Evolutionary conservation across 2,329 filamentous ascomycete genomes (phyloP), one percentile per base, ranked within the genome.

Genomic region (Moelleriella libera): DNA sequence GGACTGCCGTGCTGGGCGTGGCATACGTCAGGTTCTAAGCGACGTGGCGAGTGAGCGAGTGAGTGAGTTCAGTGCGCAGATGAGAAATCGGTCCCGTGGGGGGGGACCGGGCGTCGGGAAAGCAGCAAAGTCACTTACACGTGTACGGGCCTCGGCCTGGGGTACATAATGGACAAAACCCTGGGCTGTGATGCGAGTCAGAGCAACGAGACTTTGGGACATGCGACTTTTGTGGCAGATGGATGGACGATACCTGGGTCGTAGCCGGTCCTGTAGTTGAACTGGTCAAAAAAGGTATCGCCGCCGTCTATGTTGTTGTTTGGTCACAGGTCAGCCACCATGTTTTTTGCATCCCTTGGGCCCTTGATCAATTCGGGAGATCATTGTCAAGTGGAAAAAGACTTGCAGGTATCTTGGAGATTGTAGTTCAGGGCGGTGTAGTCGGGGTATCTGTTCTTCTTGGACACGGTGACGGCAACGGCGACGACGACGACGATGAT

Each of bases 21-120:
- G 78, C 75, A 54, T 76, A 77, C 0, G 82, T 84, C 32, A 85
- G 69, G 61, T 85, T 85, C 72, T 76, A 12, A 39, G 48, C 37
- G 11, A 44, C 34, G 40, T 39, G 21, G 34, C 12, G 12, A 12
- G 34, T 39, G 8, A 9, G 12, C 8, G 34, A 21, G 8, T 3
- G 34, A 39, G 12, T 3, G 40, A 41, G 10, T 41, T 21, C 5
- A n/a, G 34, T 39, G 8, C 12, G 34, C 8, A 8, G 8, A 39
- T 39, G 8, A 39, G 12, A 12, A 39, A 21, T 21, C 21, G 21
- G 21, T 21, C 34, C 12, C 8, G 8, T 39, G 34, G 34, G 34
- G 8, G 12, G 34, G 34, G 34, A 12, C 3, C 3, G 34, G 21
- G 21, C 21, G 21, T 21, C 21, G 21, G 21, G 32, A 12, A 37